A percentile compares a stretch with the other conserved stretches of the same genome.
Evolutionary conservation across 345 rosid genomes (phyloP).

Genomic region (Citrus unshiu): DNA sequence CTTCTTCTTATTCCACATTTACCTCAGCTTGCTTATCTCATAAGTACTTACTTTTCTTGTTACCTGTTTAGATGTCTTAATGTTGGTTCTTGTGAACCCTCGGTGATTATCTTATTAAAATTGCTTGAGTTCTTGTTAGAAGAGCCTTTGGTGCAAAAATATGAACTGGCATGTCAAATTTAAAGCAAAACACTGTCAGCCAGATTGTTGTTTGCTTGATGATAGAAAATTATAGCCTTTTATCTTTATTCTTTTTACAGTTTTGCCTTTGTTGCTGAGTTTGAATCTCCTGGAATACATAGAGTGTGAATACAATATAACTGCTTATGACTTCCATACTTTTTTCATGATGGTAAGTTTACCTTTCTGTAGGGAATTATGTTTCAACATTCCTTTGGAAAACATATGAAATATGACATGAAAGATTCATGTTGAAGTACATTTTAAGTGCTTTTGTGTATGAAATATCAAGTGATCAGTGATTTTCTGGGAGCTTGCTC

Average conservation of each 20-base stretch:
- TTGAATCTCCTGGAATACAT: not conserved
- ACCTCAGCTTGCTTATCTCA: not conserved
- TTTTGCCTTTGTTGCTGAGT: not conserved
- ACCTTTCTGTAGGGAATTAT: not conserved
- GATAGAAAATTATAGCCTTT: not conserved
- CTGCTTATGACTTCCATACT: not conserved
- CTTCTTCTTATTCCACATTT: not conserved
- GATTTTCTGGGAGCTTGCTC: not conserved
- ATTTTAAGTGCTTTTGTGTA: not conserved
- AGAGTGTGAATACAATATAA: not conserved
- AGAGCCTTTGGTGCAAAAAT: not conserved
- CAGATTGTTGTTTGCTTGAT: not conserved
- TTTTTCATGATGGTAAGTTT: not conserved
- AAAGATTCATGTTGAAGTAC: not conserved
- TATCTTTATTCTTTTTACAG: not conserved
- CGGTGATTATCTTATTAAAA: not conserved
- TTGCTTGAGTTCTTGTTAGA: not conserved
- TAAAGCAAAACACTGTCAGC: not conserved
- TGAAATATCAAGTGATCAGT: not conserved
- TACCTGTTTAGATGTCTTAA: not conserved
- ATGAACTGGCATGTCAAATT: not conserved
- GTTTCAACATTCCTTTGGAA: not conserved
- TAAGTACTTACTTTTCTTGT: not conserved
- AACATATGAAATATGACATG: not conserved
- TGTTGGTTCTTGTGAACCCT: constrained; percentile 1